Evolutionary conservation across 805 yeast genomes (phyloP), one percentile per base, ranked within the genome.

Genomic region (Saccharomycopsis guyanensis): DNA sequence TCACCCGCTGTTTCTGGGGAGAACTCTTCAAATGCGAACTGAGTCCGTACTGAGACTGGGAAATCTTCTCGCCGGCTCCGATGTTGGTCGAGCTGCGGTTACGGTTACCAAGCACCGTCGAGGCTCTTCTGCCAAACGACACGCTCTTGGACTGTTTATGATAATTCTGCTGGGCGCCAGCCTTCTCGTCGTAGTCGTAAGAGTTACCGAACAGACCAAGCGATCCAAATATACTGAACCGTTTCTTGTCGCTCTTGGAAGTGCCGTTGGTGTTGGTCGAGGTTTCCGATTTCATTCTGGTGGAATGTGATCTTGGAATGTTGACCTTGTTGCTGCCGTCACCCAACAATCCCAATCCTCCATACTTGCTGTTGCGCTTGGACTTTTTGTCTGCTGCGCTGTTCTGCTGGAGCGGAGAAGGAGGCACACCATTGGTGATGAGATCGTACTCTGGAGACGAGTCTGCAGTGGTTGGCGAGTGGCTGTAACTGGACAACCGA

Each of bases 171-270:
- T 40, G 41, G 15, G 24, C 34, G 22, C n/a, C 19, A 20, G 25
- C 33, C 20, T n/a, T 47, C 35, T 20, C 43, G 44, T n/a, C 36
- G 48, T 1, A 52, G 27, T 41, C 59, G 52, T 4, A 53, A 43
- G 42, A 41, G 55, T 27, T 59, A 54, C n/a, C 56, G 41, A 41
- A 56, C 54, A 16, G 57, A 41, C 3, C 59, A 54, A 46, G 64
- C 62, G 53, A 66, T 2, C 73, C 66, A 27, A 69, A 52, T 41
- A 70, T 59, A 53, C 73, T 68, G 52, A 69, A 69, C 51, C 75
- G 59, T 52, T 68, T 69, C 37, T 53, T 53, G 41, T 62, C 46
- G 3, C 25, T 22, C 32, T 42, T 41, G 24, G 32, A 31, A 23
- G 36, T 38, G 27, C 43, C 35, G 27, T 48, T 34, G 5, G 40